Conservation (phyloP, 805 yeast genomes). For the Sugiyamaella americana region DNA sequence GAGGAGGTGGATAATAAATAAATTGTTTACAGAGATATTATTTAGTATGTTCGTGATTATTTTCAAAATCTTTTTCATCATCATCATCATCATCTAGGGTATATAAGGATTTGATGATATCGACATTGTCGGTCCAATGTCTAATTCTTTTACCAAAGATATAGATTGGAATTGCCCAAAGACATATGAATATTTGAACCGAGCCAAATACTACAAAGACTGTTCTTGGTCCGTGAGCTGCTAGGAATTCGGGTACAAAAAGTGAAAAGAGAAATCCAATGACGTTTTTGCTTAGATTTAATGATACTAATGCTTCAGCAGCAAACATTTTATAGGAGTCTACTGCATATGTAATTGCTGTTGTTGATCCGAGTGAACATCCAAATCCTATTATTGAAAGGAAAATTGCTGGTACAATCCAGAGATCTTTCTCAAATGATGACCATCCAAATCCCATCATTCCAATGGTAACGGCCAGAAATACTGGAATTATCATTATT, state of each 20-base stretch:
- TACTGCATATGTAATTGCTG: slow-evolving; percentile 54
- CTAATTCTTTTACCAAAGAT: slow-evolving; percentile 48
- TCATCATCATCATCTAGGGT: slow-evolving; percentile 26
- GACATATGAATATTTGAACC: slow-evolving; percentile 43
- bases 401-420: slow-evolving; percentile 56
- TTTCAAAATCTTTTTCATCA: neutral
- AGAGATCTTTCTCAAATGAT: slow-evolving; percentile 38
- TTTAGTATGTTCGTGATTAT: neutral
- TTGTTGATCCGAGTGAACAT: slow-evolving; percentile 54
- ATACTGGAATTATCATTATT: slow-evolving; percentile 47
- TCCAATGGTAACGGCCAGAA: slow-evolving; percentile 42
- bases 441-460: slow-evolving; percentile 64
- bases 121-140: slow-evolving; percentile 46
- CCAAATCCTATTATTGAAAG: slow-evolving; percentile 55
- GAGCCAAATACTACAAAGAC: slow-evolving; percentile 49
- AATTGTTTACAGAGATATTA: too few relatives aligned
- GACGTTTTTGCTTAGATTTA: slow-evolving; percentile 49
- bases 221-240: slow-evolving; percentile 38
- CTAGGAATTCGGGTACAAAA: slow-evolving; percentile 46
- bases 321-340: slow-evolving; percentile 55
- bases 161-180: slow-evolving; percentile 47
- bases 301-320: slow-evolving; percentile 50
- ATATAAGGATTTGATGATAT: slow-evolving; percentile 39
- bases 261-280: slow-evolving; percentile 52
- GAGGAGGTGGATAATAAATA: too few relatives aligned